phyloP scores from a whole-genome alignment of 805 yeast genomes.

The Lipomyces chichibuensis region DNA sequence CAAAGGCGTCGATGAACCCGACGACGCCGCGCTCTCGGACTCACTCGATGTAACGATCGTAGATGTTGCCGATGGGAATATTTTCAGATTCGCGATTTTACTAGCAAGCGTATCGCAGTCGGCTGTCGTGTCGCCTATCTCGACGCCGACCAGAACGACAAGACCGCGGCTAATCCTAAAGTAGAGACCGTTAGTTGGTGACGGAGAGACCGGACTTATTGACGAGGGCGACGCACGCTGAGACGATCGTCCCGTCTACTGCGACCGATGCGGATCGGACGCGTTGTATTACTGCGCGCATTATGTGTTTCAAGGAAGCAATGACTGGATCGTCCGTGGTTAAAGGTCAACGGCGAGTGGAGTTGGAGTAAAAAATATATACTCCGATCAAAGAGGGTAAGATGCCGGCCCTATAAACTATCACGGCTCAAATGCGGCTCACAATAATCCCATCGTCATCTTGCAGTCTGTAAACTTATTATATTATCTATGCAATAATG shows the following conservation, averaged over 20 bases:
- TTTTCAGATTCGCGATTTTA: constrained; percentile 64
- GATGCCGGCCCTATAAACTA: too few species aligned
- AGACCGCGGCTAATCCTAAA: constrained; percentile 65
- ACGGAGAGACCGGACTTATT: not conserved
- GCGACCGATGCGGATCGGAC: constrained; percentile 88
- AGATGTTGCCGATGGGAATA: constrained; percentile 59
- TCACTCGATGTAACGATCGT: constrained; percentile 52
- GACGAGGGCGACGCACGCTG: constrained; percentile 51
- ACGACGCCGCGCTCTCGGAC: constrained; percentile 45
- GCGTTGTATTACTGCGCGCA: constrained; percentile 90
- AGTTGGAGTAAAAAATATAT: too few species aligned
- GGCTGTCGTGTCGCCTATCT: constrained; percentile 71
- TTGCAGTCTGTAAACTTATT: not conserved
- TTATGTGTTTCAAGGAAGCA: constrained; percentile 44
- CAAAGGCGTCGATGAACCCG: constrained; percentile 3
- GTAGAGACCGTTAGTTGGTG: constrained; percentile 2
- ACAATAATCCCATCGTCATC: too few species aligned
- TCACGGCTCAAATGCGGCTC: too few species aligned
- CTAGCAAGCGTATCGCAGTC: constrained; percentile 72
- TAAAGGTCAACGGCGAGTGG: not conserved
- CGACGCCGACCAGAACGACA: constrained; percentile 81
- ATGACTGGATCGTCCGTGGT: not conserved
- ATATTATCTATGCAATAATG: too few species aligned
- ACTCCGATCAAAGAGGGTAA: too few species aligned
- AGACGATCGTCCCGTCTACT: constrained; percentile 70